Conservation (phyloP, 441 rosid species). For the Bruguiera hainesii region DNA sequence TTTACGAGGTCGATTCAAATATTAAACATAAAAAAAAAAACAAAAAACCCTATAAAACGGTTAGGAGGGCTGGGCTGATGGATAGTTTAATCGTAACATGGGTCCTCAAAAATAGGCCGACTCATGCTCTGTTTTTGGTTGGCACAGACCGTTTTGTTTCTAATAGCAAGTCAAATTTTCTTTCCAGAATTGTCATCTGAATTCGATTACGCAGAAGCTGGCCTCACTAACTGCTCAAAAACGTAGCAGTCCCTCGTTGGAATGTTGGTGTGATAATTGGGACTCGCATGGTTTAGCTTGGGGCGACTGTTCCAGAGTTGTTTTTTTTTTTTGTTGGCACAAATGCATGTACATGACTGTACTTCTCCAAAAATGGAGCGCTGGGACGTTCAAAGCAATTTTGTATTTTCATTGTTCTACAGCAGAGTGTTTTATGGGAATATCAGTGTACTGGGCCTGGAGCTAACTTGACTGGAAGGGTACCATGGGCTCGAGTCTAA, state of each 20-base stretch:
- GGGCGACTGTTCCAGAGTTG: slow-evolving; percentile 66
- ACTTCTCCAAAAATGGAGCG: slow-evolving; percentile 61
- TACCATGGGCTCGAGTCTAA: slow-evolving; percentile 42
- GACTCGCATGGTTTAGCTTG: slow-evolving; percentile 44
- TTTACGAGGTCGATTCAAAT: slow-evolving; percentile 43
- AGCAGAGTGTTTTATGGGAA: slow-evolving; percentile 62
- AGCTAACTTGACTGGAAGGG: slow-evolving; percentile 50
- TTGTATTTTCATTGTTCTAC: neutral
- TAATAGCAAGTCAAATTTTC: neutral
- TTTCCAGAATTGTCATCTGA: slow-evolving; percentile 48
- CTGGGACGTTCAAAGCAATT: slow-evolving; percentile 36
- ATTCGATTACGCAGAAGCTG: slow-evolving; percentile 45
- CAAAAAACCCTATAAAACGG: too few species aligned
- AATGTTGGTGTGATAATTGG: slow-evolving; percentile 51
- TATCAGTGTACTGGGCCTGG: slow-evolving; percentile 63
- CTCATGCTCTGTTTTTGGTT: too few species aligned
- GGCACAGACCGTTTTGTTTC: neutral
- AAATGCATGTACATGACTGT: slow-evolving; percentile 51
- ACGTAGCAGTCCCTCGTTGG: slow-evolving; percentile 33
- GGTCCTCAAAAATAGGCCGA: too few species aligned
- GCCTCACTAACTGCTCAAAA: slow-evolving; percentile 61
- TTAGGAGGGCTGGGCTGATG: too few species aligned
- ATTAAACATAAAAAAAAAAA: too few species aligned
- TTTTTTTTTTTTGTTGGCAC: slow-evolving; percentile 33
- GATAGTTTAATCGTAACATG: too few species aligned